Conservation (phyloP, 2,329 filamentous ascomycete genomes). For the Fusarium falciforme region DNA sequence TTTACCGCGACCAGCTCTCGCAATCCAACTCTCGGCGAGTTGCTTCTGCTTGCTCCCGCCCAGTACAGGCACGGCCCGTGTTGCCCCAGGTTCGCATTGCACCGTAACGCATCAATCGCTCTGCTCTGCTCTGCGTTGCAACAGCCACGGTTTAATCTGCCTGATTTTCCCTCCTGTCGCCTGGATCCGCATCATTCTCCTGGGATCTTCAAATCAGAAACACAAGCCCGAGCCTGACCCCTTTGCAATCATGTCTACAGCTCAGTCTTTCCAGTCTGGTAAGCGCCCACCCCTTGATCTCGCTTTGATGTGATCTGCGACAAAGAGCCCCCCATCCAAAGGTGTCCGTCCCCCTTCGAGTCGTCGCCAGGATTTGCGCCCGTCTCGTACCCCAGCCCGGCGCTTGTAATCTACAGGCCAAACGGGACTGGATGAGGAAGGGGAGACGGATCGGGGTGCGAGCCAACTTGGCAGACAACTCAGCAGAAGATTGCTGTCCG, state of each 20-base stretch:
- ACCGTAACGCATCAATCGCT: slow-evolving; percentile 23
- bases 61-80: slow-evolving; percentile 13
- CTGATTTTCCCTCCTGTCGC: slow-evolving; percentile 24
- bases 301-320: slow-evolving; percentile 45
- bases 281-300: slow-evolving; percentile 47
- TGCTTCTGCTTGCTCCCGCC: slow-evolving; percentile 10
- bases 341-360: slow-evolving; percentile 33
- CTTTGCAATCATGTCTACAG: slow-evolving; percentile 44
- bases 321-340: slow-evolving; percentile 28
- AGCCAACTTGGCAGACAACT: slow-evolving; percentile 42
- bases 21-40: slow-evolving; percentile 25
- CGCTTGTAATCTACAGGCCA: slow-evolving; percentile 37
- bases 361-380: slow-evolving; percentile 31
- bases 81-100: slow-evolving; percentile 17
- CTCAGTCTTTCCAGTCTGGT: slow-evolving; percentile 43
- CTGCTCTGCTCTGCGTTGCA: slow-evolving; percentile 29
- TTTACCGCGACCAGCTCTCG: slow-evolving; percentile 28
- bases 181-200: slow-evolving; percentile 36
- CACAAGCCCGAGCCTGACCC: slow-evolving; percentile 39
- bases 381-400: slow-evolving; percentile 32
- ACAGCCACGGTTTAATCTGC: slow-evolving; percentile 25
- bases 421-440: slow-evolving; percentile 34
- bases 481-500: slow-evolving; percentile 34
- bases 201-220: slow-evolving; percentile 42
- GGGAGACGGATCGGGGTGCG: slow-evolving; percentile 33